Evolutionary conservation across 2,329 filamentous ascomycete species (phyloP).

Genomic region (Fusarium incarnatum): DNA sequence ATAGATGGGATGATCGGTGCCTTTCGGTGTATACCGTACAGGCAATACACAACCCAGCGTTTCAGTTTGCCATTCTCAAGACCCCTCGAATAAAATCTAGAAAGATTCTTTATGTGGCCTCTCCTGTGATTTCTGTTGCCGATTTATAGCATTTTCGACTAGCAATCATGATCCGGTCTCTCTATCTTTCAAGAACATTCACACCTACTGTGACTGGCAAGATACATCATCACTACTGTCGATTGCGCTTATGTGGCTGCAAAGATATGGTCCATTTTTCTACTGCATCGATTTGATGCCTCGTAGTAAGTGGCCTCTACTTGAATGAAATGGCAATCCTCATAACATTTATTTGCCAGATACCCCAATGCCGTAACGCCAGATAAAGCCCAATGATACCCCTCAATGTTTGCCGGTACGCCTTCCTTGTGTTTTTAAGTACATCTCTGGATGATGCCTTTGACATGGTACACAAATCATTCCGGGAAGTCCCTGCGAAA

Average conservation of each 20-base stretch:
- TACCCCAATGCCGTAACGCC: constrained; percentile 37
- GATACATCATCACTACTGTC: neutral
- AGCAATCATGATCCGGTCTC: neutral
- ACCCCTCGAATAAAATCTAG: neutral
- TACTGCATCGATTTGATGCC: neutral
- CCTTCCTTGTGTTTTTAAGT: constrained; percentile 25
- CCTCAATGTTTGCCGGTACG: constrained; percentile 33
- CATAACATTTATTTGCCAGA: constrained; percentile 10
- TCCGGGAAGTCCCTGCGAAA: constrained; percentile 50
- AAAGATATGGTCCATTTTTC: neutral
- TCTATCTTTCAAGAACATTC: neutral
- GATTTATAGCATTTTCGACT: neutral
- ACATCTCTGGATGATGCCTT: constrained; percentile 3
- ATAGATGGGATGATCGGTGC: constrained; percentile 24
- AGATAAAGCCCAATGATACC: constrained; percentile 23
- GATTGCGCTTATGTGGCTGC: neutral
- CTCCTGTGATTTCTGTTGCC: neutral
- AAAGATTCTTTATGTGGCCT: neutral
- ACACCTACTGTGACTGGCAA: neutral
- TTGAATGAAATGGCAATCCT: constrained; percentile 8
- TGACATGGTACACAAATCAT: constrained; percentile 24
- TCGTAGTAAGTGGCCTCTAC: neutral
- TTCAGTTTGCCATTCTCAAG: neutral
- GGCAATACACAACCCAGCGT: constrained; percentile 20
- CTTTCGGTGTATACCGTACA: constrained; percentile 4